Conservation (phyloP, 192 early-diverging fungal genomes). For the Tieghemiomyces parasiticus region DNA sequence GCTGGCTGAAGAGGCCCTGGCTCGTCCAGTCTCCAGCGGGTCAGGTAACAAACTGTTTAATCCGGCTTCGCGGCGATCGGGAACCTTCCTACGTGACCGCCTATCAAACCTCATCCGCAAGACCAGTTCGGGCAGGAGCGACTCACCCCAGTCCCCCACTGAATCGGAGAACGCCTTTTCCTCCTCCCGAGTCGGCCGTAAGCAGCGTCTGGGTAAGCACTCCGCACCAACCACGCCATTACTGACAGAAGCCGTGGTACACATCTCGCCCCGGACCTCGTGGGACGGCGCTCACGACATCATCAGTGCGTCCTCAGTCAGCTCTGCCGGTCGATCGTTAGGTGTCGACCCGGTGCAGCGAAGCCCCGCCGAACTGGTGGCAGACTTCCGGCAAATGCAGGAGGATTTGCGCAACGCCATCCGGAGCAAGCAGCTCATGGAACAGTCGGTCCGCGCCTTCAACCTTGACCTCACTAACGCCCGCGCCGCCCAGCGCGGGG, state of each 20-base stretch:
- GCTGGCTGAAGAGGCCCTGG: not conserved
- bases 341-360: not conserved
- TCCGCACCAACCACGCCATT: constrained; percentile 8
- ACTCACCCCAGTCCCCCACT: not conserved
- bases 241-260: constrained; percentile 4
- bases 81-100: not conserved
- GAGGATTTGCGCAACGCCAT: not conserved
- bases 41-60: not conserved
- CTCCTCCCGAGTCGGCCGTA: not conserved
- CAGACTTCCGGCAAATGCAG: constrained; percentile 1
- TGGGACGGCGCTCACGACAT: not conserved
- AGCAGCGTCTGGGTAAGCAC: not conserved
- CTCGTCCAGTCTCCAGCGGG: not conserved
- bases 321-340: not conserved
- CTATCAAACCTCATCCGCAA: not conserved
- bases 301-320: not conserved
- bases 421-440: constrained; percentile 1
- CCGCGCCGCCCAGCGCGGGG: not conserved
- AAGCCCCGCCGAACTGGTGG: not conserved
- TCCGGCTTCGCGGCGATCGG: not conserved
- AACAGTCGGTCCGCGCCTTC: constrained; percentile 8
- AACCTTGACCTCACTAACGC: not conserved
- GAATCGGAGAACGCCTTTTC: constrained; percentile 2
- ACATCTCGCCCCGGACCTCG: constrained; percentile 6
- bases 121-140: not conserved